Conservation (phyloP, 2,329 filamentous ascomycete species). For the Colletotrichum spinosum region DNA sequence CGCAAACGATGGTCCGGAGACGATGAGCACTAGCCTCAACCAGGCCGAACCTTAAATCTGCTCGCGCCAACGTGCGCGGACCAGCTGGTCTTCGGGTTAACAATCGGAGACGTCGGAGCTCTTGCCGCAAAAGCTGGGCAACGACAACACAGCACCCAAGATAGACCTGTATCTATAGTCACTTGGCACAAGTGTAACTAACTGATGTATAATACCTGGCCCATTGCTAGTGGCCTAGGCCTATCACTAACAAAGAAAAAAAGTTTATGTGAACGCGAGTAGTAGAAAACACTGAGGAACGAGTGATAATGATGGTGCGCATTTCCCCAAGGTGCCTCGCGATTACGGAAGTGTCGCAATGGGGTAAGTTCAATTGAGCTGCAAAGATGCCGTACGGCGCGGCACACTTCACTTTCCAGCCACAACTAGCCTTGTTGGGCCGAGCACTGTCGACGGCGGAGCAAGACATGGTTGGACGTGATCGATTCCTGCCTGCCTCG, state of each 20-base stretch:
- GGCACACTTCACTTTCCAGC: conserved; percentile 31
- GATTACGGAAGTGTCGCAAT: conserved; percentile 1
- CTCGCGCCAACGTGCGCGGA: too few relatives aligned
- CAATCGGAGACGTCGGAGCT: too few relatives aligned
- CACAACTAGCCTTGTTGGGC: conserved; percentile 21
- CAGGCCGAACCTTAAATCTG: too few relatives aligned
- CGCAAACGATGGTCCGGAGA: too few relatives aligned
- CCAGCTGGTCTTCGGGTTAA: too few relatives aligned
- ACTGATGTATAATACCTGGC: neutral
- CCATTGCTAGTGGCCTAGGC: neutral
- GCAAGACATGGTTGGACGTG: conserved; percentile 3
- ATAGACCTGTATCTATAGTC: neutral
- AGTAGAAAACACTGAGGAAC: neutral
- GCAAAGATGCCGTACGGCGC: conserved; percentile 1
- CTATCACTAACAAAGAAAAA: conserved; percentile 10
- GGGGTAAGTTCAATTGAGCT: neutral
- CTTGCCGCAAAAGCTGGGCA: too few relatives aligned
- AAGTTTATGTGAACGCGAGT: neutral
- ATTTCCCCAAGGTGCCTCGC: conserved; percentile 2
- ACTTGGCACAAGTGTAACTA: conserved; percentile 9
- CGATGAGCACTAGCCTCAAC: too few relatives aligned
- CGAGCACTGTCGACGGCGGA: too few relatives aligned
- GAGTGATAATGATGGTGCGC: conserved; percentile 7
- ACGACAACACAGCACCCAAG: too few relatives aligned
- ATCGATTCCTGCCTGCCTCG: neutral